These are phyloP conservation scores for Penicillium manginii DNA, from an alignment of 495 filamentous ascomycete genomes.

Conservation along the genomic window DNA sequence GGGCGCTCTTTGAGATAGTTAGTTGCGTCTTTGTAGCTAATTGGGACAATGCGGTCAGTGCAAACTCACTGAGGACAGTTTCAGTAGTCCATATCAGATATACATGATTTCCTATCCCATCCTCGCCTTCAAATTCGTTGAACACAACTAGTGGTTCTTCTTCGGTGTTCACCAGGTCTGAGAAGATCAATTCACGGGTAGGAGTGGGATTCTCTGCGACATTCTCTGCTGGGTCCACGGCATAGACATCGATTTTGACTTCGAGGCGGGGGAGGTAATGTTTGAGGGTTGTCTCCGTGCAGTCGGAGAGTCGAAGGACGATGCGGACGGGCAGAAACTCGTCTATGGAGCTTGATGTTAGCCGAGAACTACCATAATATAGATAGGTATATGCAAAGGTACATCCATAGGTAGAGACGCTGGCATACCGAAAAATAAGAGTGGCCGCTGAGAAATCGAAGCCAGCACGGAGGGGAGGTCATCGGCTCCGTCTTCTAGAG, in stretches of 20 bases:
- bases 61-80: slow-evolving; percentile 65
- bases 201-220: slow-evolving; percentile 50
- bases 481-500: slow-evolving; percentile 51
- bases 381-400: too few relatives aligned
- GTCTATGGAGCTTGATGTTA: slow-evolving; percentile 71
- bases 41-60: background rate
- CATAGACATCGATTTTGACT: slow-evolving; percentile 71
- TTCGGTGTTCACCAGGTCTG: slow-evolving; percentile 58
- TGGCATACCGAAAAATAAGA: slow-evolving; percentile 76
- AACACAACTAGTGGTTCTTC: slow-evolving; percentile 66
- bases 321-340: slow-evolving; percentile 75
- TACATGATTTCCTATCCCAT: slow-evolving; percentile 59
- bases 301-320: slow-evolving; percentile 68
- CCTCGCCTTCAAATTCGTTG: slow-evolving; percentile 56
- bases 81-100: slow-evolving; percentile 82
- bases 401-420: too few relatives aligned
- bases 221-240: slow-evolving; percentile 61
- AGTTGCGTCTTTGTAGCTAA: slow-evolving; percentile 12
- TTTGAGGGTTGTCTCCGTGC: slow-evolving; percentile 60
- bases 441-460: slow-evolving; percentile 52
- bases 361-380: slow-evolving; percentile 49
- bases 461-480: slow-evolving; percentile 51
- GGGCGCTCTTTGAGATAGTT: slow-evolving; percentile 58
- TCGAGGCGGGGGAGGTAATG: slow-evolving; percentile 64
- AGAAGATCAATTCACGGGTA: slow-evolving; percentile 68